Evolutionary conservation across 805 yeast species (phyloP).

Genomic region (Metschnikowia cerradonensis): DNA sequence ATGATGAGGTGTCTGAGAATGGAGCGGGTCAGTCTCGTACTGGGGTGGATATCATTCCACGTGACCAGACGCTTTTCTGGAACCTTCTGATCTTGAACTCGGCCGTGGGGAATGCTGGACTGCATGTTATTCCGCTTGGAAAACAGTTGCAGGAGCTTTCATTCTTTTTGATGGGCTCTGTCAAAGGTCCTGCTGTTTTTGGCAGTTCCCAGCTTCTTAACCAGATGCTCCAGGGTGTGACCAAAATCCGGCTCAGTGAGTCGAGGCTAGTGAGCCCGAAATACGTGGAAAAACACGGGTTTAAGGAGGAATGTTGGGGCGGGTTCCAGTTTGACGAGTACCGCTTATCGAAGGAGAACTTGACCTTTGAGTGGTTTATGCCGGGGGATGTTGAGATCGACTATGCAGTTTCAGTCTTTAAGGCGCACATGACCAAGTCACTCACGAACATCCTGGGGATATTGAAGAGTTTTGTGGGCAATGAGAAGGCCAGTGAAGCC

Average conservation of each 20-base stretch:
- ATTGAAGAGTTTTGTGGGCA: constrained; percentile 20
- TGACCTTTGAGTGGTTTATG: constrained; percentile 69
- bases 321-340: constrained; percentile 56
- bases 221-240: constrained; percentile 58
- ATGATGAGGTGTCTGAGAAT: constrained; percentile 66
- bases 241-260: constrained; percentile 58
- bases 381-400: constrained; percentile 57
- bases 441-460: constrained; percentile 39
- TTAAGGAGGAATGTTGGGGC: constrained; percentile 65
- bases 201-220: constrained; percentile 61
- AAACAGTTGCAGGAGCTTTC: constrained; percentile 47
- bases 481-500: constrained; percentile 11
- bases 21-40: constrained; percentile 76
- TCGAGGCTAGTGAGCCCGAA: constrained; percentile 49
- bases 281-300: constrained; percentile 33
- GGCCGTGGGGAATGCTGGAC: constrained; percentile 64
- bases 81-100: constrained; percentile 67
- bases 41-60: constrained; percentile 62
- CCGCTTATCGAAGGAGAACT: constrained; percentile 46
- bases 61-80: constrained; percentile 75
- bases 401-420: constrained; percentile 59
- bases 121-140: constrained; percentile 39
- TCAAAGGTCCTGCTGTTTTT: constrained; percentile 64
- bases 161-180: constrained; percentile 38
- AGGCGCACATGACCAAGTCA: constrained; percentile 42